Evolutionary conservation across 1,284 basidiomycete genomes (phyloP), one percentile per base, ranked within the genome.

Genomic region (Pisolithus thermaeus): DNA sequence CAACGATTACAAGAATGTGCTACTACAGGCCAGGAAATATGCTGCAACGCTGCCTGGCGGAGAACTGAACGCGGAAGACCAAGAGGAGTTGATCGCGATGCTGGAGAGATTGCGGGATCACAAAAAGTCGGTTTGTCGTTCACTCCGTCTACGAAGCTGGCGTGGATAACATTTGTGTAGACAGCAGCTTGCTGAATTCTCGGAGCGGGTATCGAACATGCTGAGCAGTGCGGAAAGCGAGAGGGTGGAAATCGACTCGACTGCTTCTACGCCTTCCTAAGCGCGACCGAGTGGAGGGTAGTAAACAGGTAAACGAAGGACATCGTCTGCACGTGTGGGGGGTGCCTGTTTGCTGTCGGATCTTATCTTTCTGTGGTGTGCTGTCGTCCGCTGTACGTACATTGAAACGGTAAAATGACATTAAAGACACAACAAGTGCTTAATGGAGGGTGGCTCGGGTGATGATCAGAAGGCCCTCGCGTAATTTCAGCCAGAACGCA

Each of bases 51-150:
- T 88, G 4, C 80, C 83, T 1, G 85, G 85, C 3, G 85, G 84
- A 8, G 84, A 87, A 59, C 65, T 87, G 46, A 67, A 75, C 38
- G 75, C 80, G 46, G 70, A 77, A 42, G 81, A 87, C 48, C 84
- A 88, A 58, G 77, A 82, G 54, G 78, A 83, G 39, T 73, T 87
- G 3, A 80, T 87, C 44, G 66, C 66, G 38, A 82, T 87, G 80
- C 67, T 88, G 14, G 77, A 80, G 57, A 70, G 66, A 25, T 56
- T 87, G 50, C 73, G 76, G 55, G 75, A 80, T 52, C 74, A 77
- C 43, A 87, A 84, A 67, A 69, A 72, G 84, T 84, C 51, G 40
- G 71, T 60, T 27, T 38, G 2, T 25, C 18, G 4, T 6, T 18
- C 23, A 16, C 32, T 44, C 27, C 32, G 25, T 27, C 7, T 27